Evolutionary conservation across 75 land plant genomes (phyloP).

Genomic region (Sequoiadendron giganteum): DNA sequence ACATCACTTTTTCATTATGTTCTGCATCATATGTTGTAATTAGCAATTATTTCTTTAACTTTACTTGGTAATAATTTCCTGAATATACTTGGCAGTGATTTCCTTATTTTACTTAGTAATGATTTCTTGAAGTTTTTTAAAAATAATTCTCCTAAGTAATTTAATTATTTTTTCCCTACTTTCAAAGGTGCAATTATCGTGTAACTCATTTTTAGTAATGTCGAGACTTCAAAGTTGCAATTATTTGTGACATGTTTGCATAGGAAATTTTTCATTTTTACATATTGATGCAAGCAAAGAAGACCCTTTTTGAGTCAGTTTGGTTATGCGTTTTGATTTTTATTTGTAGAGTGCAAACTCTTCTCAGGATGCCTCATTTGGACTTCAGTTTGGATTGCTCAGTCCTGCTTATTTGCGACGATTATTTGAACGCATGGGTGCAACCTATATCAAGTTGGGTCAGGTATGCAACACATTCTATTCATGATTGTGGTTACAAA

Average conservation of each 20-base stretch:
- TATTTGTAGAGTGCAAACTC: constrained; percentile 44
- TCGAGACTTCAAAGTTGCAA: not conserved
- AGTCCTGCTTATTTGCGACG: constrained; percentile 80
- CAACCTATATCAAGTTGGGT: constrained; percentile 97
- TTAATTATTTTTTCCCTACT: not conserved
- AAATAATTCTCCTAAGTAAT: not conserved
- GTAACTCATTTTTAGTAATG: not conserved
- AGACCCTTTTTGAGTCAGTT: not conserved
- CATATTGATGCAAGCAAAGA: not conserved
- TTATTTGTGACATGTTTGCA: not conserved
- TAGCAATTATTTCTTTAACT: too few species aligned
- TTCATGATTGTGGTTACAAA: not conserved
- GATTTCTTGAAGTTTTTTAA: too few species aligned
- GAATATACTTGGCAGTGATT: too few species aligned
- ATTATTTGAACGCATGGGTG: constrained; percentile 95
- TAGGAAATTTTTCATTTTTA: not conserved
- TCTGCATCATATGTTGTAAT: too few species aligned
- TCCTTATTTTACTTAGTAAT: too few species aligned
- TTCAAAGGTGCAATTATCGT: not conserved
- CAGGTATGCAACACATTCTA: constrained; percentile 54
- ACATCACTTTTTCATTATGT: too few species aligned
- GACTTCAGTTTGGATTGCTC: constrained; percentile 55
- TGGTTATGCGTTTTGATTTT: not conserved
- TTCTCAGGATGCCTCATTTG: constrained; percentile 27
- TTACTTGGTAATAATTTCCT: too few species aligned